phyloP scores from a whole-genome alignment of 2,329 filamentous ascomycete species.

The Colletotrichum shisoi region DNA sequence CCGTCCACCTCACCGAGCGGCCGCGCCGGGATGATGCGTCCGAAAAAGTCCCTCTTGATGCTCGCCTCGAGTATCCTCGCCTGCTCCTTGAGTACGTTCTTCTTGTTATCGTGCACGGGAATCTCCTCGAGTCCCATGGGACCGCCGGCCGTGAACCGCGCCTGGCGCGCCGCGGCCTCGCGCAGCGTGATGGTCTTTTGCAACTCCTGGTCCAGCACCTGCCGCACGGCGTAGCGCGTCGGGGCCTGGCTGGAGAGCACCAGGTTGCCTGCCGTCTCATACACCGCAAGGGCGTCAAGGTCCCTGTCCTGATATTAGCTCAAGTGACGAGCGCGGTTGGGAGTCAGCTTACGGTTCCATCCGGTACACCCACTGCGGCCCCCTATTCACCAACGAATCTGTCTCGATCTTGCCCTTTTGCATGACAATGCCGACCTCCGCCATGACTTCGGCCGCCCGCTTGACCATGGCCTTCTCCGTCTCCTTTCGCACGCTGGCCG shows the following conservation, averaged over 20 bases:
- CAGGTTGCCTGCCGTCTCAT: slow-evolving; percentile 70
- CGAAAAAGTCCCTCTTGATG: slow-evolving; percentile 86
- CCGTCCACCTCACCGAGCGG: slow-evolving; percentile 54
- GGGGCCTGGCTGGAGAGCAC: slow-evolving; percentile 68
- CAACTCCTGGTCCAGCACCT: slow-evolving; percentile 91
- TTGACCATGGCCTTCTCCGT: slow-evolving; percentile 81
- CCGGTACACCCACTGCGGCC: slow-evolving; percentile 82
- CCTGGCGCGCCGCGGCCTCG: slow-evolving; percentile 71
- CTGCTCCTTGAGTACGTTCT: slow-evolving; percentile 48
- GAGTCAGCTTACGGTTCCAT: slow-evolving; percentile 82
- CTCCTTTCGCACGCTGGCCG: slow-evolving; percentile 87
- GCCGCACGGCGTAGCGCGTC: slow-evolving; percentile 89
- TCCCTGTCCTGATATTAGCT: slow-evolving; percentile 53
- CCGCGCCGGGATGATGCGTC: slow-evolving; percentile 67
- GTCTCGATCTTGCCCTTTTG: slow-evolving; percentile 81
- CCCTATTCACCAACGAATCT: slow-evolving; percentile 66
- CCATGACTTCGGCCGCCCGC: slow-evolving; percentile 81
- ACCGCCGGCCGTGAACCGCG: slow-evolving; percentile 64
- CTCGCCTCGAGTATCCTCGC: slow-evolving; percentile 48
- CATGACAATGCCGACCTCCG: slow-evolving; percentile 81
- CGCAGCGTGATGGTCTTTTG: slow-evolving; percentile 73
- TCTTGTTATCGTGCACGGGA: slow-evolving; percentile 50
- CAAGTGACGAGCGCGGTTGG: background rate
- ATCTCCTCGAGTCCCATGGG: slow-evolving; percentile 37
- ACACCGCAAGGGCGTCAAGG: slow-evolving; percentile 80